Base-by-base conservation (phyloP, 2,329 filamentous ascomycete genomes). In the Curvularia spicifera region DNA sequence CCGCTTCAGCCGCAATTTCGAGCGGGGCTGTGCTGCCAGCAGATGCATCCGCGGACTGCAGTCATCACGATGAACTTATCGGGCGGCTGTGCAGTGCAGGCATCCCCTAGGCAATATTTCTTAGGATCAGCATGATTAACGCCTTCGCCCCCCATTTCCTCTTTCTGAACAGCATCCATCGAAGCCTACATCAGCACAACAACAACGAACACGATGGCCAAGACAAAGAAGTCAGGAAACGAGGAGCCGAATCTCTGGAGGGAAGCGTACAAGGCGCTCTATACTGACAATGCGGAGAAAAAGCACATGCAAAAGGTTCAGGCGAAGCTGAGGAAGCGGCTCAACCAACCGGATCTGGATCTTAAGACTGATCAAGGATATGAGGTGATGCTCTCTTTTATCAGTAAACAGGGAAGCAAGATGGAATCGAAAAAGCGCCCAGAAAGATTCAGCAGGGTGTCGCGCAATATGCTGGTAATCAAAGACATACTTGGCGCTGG, bases 401-500 rank as follows among this genome's bases (percentile, higher is more conserved):
- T 67, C 7, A 44, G 54, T 10, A 52, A 39, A 18, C 58, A 62
- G 18, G 56, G 56, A 22, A 48, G 47, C 20, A 40, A 35, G 1
- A 18, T 67, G 13, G 50, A 58, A 22, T 44, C 59, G 2, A 62
- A 42, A 57, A 53, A 28, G 43, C 51, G 1, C 45, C 56, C 5
- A 55, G 59, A 18, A 64, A 67, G 35, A 44, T 64, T 20, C 15
- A 56, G 53, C 5, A 53, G 40, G 7, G 50, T 62, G 7, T 59
- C 55, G 33, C 55, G 49, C 42, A 57, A 64, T 20, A 67, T 67
- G 57, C 45, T 56, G 18, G 52, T 35, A 1, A 58, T 65, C 5
- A 47, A 67, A 44, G 65, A 66, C 1, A 44, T 67, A 2, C 59
- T 67, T 13, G 51, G 57, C 10, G 57, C 60, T 9, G 65, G 59